A percentile compares a stretch with the other conserved stretches of the same genome.
Conservation (phyloP, 2,329 filamentous ascomycete genomes). For the Aurifilum marmelostoma region DNA sequence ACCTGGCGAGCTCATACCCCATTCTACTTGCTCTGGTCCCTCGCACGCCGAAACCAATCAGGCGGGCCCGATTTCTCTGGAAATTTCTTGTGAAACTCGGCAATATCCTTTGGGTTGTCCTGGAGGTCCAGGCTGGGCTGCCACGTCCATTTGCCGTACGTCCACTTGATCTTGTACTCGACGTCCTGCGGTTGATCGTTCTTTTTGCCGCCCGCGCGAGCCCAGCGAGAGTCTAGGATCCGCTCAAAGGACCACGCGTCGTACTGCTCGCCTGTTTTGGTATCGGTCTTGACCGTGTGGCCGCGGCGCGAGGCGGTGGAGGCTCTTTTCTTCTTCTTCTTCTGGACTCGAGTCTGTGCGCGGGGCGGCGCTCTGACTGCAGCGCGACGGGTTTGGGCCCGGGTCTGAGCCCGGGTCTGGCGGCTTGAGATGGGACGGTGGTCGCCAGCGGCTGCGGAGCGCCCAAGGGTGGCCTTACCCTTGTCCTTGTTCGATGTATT, state of each 20-base stretch:
- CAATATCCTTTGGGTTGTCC: background rate
- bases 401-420: background rate
- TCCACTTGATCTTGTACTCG: conserved; percentile 12
- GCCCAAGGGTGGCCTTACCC: background rate
- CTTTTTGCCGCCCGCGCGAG: background rate
- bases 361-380: background rate
- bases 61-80: conserved; percentile 3
- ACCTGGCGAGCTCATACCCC: background rate
- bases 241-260: background rate
- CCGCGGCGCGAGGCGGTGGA: background rate
- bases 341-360: background rate
- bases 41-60: background rate
- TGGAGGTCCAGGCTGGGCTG: conserved; percentile 6
- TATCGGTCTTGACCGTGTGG: conserved; percentile 4
- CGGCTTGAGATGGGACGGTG: background rate
- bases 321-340: background rate
- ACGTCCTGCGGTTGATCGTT: background rate
- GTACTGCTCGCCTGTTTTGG: background rate
- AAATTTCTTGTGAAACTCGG: background rate
- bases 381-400: background rate
- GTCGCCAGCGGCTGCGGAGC: background rate
- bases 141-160: conserved; percentile 2
- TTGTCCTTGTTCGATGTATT: too few species aligned
- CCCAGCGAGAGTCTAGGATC: background rate
- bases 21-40: background rate